Base-by-base conservation (phyloP, 2,329 filamentous ascomycete genomes). In the Xylaria sp. region DNA sequence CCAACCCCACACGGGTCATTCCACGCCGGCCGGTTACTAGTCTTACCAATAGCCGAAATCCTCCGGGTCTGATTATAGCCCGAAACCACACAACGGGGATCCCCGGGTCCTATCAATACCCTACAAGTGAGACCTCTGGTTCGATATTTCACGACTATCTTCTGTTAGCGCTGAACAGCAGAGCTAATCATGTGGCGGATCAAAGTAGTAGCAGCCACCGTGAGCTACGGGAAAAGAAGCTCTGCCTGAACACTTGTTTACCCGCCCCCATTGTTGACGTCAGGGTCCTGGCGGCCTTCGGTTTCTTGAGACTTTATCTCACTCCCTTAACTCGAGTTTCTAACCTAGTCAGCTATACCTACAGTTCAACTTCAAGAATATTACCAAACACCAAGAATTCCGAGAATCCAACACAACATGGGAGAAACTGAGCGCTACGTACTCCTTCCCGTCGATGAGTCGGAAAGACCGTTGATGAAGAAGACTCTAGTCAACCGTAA, bases 341-440 rank as follows among this genome's bases (percentile, higher is more conserved):
- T 15, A 48, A 48, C 45, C 13, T 28, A 15, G 45, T 7, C 45
- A 25, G 23, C 8, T 4, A 5, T 5, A 23, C 34, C 2, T 12
- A 20, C 18, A 53, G 13, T 9, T 28, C 3, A 30, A n/a, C 28
- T 18, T 25, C 48, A 30, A 32, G 28, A 53, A 53, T 20, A 53
- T 20, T 7, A 53, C 48, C 10, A 28, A 30, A 30, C 28, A 9
- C 48, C 25, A 30, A 53, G 48, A 32, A 53, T 20, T 15, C 18
- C 28, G 52, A 12, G 25, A 6, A 12, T 36, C 18, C n/a, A 56
- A 39, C 18, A 25, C 52, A 36, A 39, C 0, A 56, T 56, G 52
- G 52, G 52, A 8, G 52, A 36, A 10, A 32, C 52, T 56, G 52
- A 56, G 15, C 52, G 32, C 3, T 56, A 56, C n/a, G 52, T 56